Evolutionary conservation across 805 yeast genomes (phyloP).

Genomic region (Kodamaea laetipori): DNA sequence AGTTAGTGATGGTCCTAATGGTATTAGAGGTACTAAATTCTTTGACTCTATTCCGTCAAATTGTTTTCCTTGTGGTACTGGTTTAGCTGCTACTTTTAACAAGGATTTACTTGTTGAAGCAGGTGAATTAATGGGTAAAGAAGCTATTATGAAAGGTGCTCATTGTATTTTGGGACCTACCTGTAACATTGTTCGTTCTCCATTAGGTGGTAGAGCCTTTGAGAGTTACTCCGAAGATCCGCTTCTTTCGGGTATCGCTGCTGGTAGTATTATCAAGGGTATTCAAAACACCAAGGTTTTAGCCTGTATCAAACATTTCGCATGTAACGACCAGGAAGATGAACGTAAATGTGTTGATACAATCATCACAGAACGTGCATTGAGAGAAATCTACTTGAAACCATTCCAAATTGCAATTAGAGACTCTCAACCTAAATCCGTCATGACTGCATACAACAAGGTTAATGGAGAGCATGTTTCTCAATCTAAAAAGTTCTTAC

Average conservation of each 20-base stretch:
- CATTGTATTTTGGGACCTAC: conserved; percentile 51
- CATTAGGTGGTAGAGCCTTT: conserved; percentile 63
- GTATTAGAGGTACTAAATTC: conserved; percentile 59
- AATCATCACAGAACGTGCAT: conserved; percentile 56
- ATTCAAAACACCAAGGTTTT: conserved; percentile 52
- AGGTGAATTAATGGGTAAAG: conserved; percentile 55
- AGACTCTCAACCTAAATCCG: conserved; percentile 51
- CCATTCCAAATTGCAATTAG: conserved; percentile 65
- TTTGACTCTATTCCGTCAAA: conserved; percentile 55
- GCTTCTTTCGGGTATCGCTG: conserved; percentile 44
- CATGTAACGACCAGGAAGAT: conserved; percentile 63
- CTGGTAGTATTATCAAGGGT: conserved; percentile 56
- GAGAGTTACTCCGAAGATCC: conserved; percentile 69
- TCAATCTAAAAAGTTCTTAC: conserved; percentile 44
- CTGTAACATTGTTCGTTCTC: conserved; percentile 55
- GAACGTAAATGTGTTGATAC: conserved; percentile 52
- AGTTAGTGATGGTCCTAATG: conserved; percentile 60
- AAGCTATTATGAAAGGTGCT: conserved; percentile 55
- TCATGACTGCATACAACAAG: conserved; percentile 67
- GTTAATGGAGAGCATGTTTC: conserved; percentile 63
- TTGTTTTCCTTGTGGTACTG: conserved; percentile 64
- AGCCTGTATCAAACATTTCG: conserved; percentile 64
- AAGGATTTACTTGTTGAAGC: conserved; percentile 49
- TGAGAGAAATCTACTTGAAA: conserved; percentile 62
- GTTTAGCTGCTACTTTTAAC: conserved; percentile 57